Percentiles rank a stretch among this genome's conserved stretches.
Conservation (phyloP, 495 filamentous ascomycete genomes). For the Penicillium maclennaniae region DNA sequence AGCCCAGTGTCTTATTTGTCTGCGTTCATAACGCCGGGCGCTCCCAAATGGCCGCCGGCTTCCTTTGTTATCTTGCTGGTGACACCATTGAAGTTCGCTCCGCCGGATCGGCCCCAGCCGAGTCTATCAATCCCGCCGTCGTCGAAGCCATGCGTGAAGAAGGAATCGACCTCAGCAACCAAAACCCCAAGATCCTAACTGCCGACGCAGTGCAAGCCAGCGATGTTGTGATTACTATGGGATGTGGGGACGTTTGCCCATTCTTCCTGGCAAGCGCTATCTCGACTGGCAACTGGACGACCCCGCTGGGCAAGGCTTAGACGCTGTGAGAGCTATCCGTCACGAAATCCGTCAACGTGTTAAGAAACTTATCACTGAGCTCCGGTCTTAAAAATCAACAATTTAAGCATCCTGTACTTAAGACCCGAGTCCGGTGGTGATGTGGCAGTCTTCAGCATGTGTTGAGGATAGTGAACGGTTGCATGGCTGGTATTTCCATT, state of each 20-base stretch:
- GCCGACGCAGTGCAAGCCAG: conserved; percentile 22
- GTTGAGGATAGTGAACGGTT: background rate
- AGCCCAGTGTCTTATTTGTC: conserved; percentile 28
- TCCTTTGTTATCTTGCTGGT: conserved; percentile 22
- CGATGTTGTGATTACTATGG: conserved; percentile 31
- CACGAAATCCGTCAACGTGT: conserved; percentile 19
- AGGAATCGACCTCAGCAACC: conserved; percentile 26
- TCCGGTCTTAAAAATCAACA: conserved; percentile 4
- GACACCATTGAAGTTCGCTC: conserved; percentile 27
- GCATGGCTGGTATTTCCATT: background rate
- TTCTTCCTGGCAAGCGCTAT: conserved; percentile 26
- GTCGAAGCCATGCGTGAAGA: conserved; percentile 30
- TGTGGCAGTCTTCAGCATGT: conserved; percentile 1
- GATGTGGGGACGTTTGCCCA: conserved; percentile 29
- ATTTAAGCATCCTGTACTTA: conserved; percentile 3
- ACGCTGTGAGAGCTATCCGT: conserved; percentile 20
- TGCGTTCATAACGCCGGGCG: conserved; percentile 32
- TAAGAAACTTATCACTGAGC: conserved; percentile 19
- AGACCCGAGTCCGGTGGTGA: background rate
- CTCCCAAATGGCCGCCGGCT: conserved; percentile 31
- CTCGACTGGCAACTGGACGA: conserved; percentile 30
- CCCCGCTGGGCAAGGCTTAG: conserved; percentile 21
- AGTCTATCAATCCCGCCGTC: conserved; percentile 26
- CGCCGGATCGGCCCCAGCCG: conserved; percentile 24
- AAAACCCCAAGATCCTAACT: conserved; percentile 27